These are phyloP conservation scores for Aaosphaeria pasadenensis DNA, from an alignment of 2,329 filamentous ascomycete species.

Conservation along the genomic window DNA sequence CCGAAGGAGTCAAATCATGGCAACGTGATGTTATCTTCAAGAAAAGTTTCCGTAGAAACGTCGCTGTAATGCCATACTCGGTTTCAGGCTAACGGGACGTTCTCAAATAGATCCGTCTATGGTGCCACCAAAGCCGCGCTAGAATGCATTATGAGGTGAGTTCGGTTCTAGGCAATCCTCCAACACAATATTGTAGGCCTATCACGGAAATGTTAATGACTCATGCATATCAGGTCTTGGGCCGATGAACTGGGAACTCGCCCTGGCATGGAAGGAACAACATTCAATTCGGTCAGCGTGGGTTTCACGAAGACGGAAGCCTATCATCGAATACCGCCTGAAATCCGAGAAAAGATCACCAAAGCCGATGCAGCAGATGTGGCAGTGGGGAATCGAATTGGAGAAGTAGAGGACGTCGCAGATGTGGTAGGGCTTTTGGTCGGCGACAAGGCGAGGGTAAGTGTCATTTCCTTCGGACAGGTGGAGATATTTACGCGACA, in stretches of 20 bases:
- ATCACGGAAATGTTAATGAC: not conserved
- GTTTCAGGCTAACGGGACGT: no score
- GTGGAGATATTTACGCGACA: not conserved
- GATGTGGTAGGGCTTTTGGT: constrained; percentile 58
- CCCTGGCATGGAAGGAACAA: constrained; percentile 18
- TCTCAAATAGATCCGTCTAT: constrained; percentile 9
- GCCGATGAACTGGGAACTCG: constrained; percentile 15
- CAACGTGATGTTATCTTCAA: no score
- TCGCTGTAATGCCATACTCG: no score
- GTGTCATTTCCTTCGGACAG: not conserved
- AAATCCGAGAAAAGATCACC: constrained; percentile 9
- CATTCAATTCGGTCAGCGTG: constrained; percentile 21
- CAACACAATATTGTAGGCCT: not conserved
- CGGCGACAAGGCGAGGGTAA: constrained; percentile 20
- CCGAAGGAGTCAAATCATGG: no score
- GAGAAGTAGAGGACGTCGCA: constrained; percentile 54
- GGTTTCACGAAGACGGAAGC: constrained; percentile 20
- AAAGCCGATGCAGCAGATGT: constrained; percentile 12
- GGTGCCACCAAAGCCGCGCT: constrained; percentile 15
- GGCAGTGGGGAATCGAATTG: constrained; percentile 12
- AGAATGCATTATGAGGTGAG: constrained; percentile 16
- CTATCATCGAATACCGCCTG: constrained; percentile 10
- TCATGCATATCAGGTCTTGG: constrained; percentile 8
- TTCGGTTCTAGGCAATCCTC: not conserved
- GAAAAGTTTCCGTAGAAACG: no score